Evolutionary conservation across 306 rosid species (phyloP).

Genomic region (Acacia melanoxylon): DNA sequence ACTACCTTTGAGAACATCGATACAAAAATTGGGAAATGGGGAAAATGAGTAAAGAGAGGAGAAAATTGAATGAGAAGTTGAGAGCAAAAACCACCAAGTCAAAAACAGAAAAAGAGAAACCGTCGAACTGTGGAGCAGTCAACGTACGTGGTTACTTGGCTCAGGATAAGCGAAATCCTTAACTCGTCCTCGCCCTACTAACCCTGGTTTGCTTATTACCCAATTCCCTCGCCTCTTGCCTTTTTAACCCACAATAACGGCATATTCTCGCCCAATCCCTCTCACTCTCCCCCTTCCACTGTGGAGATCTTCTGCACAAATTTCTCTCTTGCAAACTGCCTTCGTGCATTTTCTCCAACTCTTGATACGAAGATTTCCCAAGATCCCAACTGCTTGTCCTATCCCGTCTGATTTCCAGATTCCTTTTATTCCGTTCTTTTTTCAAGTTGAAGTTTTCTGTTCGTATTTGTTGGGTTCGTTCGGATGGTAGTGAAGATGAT

Average conservation of each 20-base stretch:
- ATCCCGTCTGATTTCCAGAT: background rate
- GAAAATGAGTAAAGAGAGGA: background rate
- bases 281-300: background rate
- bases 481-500: conserved; percentile 95
- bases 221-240: background rate
- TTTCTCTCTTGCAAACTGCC: background rate
- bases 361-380: background rate
- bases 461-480: background rate
- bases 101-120: background rate
- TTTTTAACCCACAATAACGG: conserved; percentile 45
- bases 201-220: background rate
- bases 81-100: background rate
- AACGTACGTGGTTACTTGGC: background rate
- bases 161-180: background rate
- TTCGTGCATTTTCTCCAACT: background rate
- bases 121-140: background rate
- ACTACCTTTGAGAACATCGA: too few species aligned
- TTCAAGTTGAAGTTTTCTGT: background rate
- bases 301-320: conserved; percentile 16
- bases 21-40: background rate
- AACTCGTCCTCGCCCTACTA: background rate
- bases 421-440: background rate
- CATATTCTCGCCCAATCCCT: conserved; percentile 31
- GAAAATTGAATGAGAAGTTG: background rate
- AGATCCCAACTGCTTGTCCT: conserved; percentile 23